phyloP scores from a whole-genome alignment of 257 asterid genomes.

The Nicotiana attenuata region DNA sequence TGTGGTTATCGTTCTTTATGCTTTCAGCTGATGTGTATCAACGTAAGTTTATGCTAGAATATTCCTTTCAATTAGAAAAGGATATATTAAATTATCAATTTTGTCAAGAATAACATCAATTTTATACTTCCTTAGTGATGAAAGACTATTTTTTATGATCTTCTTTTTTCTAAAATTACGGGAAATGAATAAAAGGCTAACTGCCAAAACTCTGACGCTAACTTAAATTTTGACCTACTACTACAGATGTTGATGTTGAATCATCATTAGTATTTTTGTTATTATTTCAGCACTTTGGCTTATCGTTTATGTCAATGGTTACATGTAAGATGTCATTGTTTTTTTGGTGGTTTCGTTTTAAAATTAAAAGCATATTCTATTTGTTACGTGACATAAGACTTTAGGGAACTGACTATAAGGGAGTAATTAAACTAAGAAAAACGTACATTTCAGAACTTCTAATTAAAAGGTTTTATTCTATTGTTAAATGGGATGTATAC shows the following conservation, averaged over 20 bases:
- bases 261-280: neutral
- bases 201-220: neutral
- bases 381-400: neutral
- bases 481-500: neutral
- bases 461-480: neutral
- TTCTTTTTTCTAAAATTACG: neutral
- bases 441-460: neutral
- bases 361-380: neutral
- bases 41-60: neutral
- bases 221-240: neutral
- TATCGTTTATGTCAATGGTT: slow-evolving; percentile 2
- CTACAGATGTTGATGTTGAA: neutral
- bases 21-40: too few relatives aligned
- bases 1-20: too few relatives aligned
- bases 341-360: neutral
- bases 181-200: neutral
- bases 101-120: neutral
- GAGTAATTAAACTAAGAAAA: neutral
- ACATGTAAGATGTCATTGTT: neutral
- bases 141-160: too few relatives aligned
- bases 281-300: neutral
- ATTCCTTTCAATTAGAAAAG: neutral
- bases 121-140: too few relatives aligned
- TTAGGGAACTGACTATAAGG: neutral
- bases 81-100: neutral